Base-by-base conservation (phyloP, 2,329 filamentous ascomycete genomes). In the Ophiostoma ulmi region DNA sequence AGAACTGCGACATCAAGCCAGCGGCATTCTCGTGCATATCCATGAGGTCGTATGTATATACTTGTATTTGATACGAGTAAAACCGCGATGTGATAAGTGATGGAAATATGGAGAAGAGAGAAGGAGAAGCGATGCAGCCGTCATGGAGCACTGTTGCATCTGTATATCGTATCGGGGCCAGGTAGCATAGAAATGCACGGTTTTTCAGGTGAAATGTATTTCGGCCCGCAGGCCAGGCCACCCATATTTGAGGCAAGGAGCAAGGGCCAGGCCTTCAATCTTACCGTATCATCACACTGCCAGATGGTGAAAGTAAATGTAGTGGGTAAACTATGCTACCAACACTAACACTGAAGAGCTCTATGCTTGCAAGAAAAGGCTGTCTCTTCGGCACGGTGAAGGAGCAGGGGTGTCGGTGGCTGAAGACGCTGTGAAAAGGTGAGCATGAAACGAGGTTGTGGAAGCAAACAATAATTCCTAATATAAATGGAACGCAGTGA, bases 201-300 rank as follows among this genome's bases (percentile, higher is more conserved):
- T n/a, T 63, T 58, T 55, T 63, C 58, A 63, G 58, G 58, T n/a
- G 58, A 63, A 26, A 63, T 36, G 14, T 63, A 35, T 63, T 35
- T 63, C 58, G 58, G 58, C 58, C 58, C 58, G 58, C 58, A 63
- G 58, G 58, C 63, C 11, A 38, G 35, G 58, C 55, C 70, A 64
- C 20, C 38, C 55, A 55, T 55, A 55, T n/a, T 55, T 8, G 48
- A 8, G 20, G 39, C 39, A 8, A 44, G 31, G 31, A 31, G 31
- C 31, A 3, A 31, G 31, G 31, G 4, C 31, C 31, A 11, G 48
- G 22, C n/a, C n/a, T 31, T 58, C 22, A 48, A 20, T 48, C 17
- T 48, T 8, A 48, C 41, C n/a, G 44, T 48, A 20, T 20, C 17
- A 48, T 48, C n/a, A 31, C 31, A 31, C 8, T 39, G 38, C 10